Percentiles rank a stretch among this genome's conserved stretches.
Conservation (phyloP, 2,329 filamentous ascomycete species). For the Aspergillus alliaceus region DNA sequence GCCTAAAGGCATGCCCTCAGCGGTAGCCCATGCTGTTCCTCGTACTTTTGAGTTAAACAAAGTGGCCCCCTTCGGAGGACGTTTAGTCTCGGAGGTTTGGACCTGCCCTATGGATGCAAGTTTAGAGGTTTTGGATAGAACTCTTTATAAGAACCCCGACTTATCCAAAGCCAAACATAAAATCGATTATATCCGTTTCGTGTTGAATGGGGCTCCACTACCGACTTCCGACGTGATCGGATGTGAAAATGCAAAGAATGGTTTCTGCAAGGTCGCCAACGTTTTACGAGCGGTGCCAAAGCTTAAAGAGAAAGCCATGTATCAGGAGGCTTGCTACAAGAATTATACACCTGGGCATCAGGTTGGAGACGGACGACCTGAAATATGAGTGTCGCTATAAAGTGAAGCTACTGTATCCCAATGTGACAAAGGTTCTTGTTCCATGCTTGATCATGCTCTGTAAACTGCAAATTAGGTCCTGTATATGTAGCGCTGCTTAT, state of each 20-base stretch:
- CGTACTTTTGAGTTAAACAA: constrained; percentile 52
- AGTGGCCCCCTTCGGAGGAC: constrained; percentile 56
- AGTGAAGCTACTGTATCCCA: not conserved
- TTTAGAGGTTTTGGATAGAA: constrained; percentile 39
- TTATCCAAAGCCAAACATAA: constrained; percentile 13
- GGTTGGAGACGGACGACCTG: constrained; percentile 24
- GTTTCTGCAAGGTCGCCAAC: constrained; percentile 28
- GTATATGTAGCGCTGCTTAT: too few relatives aligned
- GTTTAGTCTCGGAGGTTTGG: constrained; percentile 58
- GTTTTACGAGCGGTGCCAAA: constrained; percentile 24
- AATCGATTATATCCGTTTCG: constrained; percentile 29
- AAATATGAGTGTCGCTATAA: not conserved
- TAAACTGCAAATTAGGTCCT: too few relatives aligned
- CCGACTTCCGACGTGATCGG: constrained; percentile 27
- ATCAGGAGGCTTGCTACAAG: constrained; percentile 31
- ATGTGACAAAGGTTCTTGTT: not conserved
- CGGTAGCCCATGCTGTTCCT: constrained; percentile 42
- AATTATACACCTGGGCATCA: constrained; percentile 23
- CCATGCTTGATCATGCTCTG: not conserved
- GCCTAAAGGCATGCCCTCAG: constrained; percentile 23
- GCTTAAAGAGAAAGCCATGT: constrained; percentile 27
- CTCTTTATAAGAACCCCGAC: constrained; percentile 32
- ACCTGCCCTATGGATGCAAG: constrained; percentile 41
- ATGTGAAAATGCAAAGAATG: constrained; percentile 25
- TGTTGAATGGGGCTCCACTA: constrained; percentile 31